Evolutionary conservation across 1,284 basidiomycete genomes (phyloP).

Genomic region (Coniophora puteana): DNA sequence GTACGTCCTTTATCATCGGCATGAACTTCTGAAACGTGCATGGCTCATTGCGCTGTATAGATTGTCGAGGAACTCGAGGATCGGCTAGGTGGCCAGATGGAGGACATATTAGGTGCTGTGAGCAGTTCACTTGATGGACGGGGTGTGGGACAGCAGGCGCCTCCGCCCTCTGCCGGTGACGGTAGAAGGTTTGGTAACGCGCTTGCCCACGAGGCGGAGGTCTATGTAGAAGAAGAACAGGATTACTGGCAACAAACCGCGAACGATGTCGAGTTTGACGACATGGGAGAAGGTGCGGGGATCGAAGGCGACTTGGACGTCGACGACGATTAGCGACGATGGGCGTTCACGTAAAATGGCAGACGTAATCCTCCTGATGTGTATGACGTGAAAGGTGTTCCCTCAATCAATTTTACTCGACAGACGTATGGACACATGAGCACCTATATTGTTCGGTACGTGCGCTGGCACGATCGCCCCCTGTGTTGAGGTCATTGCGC

Average conservation of each 20-base stretch:
- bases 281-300: conserved; percentile 62
- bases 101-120: conserved; percentile 64
- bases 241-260: conserved; percentile 31
- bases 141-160: conserved; percentile 2
- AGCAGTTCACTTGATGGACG: conserved; percentile 40
- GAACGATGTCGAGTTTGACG: conserved; percentile 53
- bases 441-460: too few relatives aligned
- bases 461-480: too few relatives aligned
- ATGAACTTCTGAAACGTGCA: not conserved
- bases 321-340: conserved; percentile 52
- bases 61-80: conserved; percentile 90
- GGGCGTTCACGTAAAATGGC: not conserved
- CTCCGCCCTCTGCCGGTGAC: conserved; percentile 3
- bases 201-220: conserved; percentile 18
- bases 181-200: conserved; percentile 5
- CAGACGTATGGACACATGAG: too few relatives aligned
- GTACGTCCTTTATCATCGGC: conserved; percentile 45
- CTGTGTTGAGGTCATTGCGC: too few relatives aligned
- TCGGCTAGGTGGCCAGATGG: conserved; percentile 69
- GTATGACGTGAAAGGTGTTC: too few relatives aligned
- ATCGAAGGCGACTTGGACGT: conserved; percentile 72
- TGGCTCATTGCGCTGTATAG: conserved; percentile 36
- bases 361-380: not conserved
- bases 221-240: conserved; percentile 23
- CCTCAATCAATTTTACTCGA: too few relatives aligned